Evolutionary conservation across 345 rosid genomes (phyloP), one percentile per base, ranked within the genome.

Genomic region (Hypericum androsaemum): DNA sequence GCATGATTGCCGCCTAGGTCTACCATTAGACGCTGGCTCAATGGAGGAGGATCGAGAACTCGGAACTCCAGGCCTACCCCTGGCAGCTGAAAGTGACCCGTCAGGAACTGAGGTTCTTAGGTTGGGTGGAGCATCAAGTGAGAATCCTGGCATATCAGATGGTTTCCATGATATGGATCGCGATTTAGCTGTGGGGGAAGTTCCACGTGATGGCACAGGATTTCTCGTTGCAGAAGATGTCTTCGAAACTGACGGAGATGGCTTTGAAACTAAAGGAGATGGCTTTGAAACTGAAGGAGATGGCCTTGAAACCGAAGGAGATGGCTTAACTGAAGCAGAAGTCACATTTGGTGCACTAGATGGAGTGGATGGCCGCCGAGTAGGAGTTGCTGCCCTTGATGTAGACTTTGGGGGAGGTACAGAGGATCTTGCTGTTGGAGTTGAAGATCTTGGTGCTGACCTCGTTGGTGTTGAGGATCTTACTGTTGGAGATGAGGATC

Each of bases 381-480:
- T 42, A 12, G 71, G 65, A 28, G 71, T 66, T 35, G 65, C 50
- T 45, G 70, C 54, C 40, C 65, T 66, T 32, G 62, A 55, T 2
- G 62, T 59, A 42, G 81, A 54, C 68, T 67, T 77, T 6, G 74
- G 45, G 56, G 68, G 53, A 13, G 74, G 64, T 12, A 59, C 11
- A 12, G 80, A 72, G 39, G 75, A 62, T 49, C 82, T 74, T 16
- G 66, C 59, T 36, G 74, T 70, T 41, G 82, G 80, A 12, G 78
- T 74, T 9, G 73, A 73, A 36, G 84, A 73, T 22, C 77, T 76
- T 16, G 71, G 46, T 39, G 67, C 48, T 28, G 73, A 56, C 64
- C 72, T 68, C 50, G 72, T 64, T 13, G 87, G 84, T 43, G 80
- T 81, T 58, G 79, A 71, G 37, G 84, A 71, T 59, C 79, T 65